Base-by-base conservation (phyloP, 2,329 filamentous ascomycete species). In the Cladosporium velox region DNA sequence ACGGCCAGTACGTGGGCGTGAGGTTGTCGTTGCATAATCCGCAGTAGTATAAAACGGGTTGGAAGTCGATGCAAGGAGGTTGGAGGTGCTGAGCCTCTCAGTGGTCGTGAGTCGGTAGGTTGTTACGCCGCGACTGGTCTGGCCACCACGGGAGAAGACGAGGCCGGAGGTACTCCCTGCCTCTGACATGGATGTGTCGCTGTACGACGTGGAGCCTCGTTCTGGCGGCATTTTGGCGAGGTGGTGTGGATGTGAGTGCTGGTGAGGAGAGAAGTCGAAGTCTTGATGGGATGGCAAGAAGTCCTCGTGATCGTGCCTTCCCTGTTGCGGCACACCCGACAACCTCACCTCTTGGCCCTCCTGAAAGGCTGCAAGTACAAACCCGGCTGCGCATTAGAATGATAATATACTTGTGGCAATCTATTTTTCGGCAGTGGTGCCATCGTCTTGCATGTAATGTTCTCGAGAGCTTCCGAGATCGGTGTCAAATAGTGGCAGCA, bases 1-100 rank as follows among this genome's bases (percentile, higher is more conserved):
- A 30, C 65, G 66, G 8, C 59, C 67, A 11, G 72, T 71, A 6
- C 68, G 68, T 18, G 70, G 71, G 10, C 73, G 67, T 7, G 72
- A 74, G 1, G 71, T 72, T 2, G 70, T 60, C 1, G 44, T 60
- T 4, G 57, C 24, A n/a, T 60, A 54, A 4, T 54, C 44, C 3
- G 32, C 57, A 7, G 64, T 60, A 11, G 58, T 59, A 15, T 44
- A 55, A 55, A 65, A 38, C 14, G 63, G 34, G 21, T 65, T 59
- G 1, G 63, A 59, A 4, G 54, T 52, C 8, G 38, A 64, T 18
- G 24, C 38, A 26, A 11, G 18, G 10, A n/a, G 32, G n/a, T 58
- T 49, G 18, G 52, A 58, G 1, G 52, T 32, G 30, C 44, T 49
- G 35, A 59, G 41, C 21, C n/a, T 47, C n/a, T 21, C 41, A 7